Evolutionary conservation across 83 land plant genomes (phyloP).

Genomic region (Diphasiastrum complanatum): DNA sequence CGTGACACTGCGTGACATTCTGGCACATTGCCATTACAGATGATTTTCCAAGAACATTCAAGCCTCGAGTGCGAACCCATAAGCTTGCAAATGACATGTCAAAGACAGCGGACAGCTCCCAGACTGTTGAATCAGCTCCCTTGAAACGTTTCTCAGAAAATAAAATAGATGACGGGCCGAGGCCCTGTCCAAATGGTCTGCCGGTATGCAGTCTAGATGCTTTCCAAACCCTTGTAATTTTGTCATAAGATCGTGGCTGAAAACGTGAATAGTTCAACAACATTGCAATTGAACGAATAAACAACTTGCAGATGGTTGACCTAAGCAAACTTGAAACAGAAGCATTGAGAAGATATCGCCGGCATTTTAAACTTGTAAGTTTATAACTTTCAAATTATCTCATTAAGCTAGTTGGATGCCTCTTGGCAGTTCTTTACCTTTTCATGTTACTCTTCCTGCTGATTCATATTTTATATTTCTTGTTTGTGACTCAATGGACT

Average conservation of each 20-base stretch:
- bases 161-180: neutral
- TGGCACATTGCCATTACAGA: neutral
- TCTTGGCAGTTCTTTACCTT: neutral
- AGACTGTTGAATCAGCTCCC: neutral
- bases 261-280: neutral
- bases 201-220: neutral
- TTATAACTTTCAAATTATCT: neutral
- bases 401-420: neutral
- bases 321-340: constrained; percentile 9
- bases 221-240: neutral
- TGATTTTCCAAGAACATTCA: constrained; percentile 20
- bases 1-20: neutral
- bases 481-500: neutral
- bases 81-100: constrained; percentile 7
- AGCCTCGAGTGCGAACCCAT: constrained; percentile 11
- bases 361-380: neutral
- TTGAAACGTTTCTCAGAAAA: neutral
- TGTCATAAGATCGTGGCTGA: neutral
- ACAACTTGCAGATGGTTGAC: neutral
- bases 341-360: neutral
- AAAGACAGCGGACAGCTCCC: neutral
- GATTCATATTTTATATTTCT: neutral
- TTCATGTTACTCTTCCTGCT: neutral
- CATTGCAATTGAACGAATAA: neutral
- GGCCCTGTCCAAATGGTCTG: neutral